Evolutionary conservation across 1,139 yeast species (phyloP), one percentile per base, ranked within the genome.

Genomic region (Scheffersomyces cryptocercus): DNA sequence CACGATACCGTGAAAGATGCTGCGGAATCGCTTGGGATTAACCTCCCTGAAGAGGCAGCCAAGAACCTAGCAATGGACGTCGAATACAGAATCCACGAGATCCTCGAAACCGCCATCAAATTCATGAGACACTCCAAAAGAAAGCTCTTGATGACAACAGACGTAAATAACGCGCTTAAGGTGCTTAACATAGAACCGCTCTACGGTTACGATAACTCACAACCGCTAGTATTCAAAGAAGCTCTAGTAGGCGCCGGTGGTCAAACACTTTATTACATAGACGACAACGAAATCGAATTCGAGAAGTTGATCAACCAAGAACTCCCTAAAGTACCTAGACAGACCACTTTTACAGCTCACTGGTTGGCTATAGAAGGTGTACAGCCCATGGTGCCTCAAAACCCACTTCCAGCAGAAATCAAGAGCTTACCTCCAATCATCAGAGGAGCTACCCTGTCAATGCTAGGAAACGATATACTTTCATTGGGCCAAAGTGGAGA

Each of bases 351-450:
- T 62, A 89, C 98, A 0, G 97, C 98, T 2, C 99, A 95, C 64
- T 95, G 99, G 99, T 75, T 95, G 35, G 98, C 99, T 0, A 88
- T 95, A 46, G 99, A 95, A 67, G 99, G 99, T 42, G 97, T 95
- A 3, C 99, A 95, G 61, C 99, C 99, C 1, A 86, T 95, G 41
- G 93, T 95, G 45, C 96, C 97, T 1, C 99, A 95, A 66, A 95
- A 95, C 67, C 99, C 99, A 30, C 80, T 87, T 37, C 82, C 91
- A 20, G 76, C 84, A 35, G 95, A 86, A 54, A 82, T 86, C 44
- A 82, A 81, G 58, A 73, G 75, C 41, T 62, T 85, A 20, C 84
- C 88, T 35, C 86, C 91, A 2, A 71, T 81, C 13, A 75, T 81
- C 35, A 72, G 95, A 57, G 95, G 95, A 36, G 88, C 91, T 5